A percentile compares a stretch with the other conserved stretches of the same genome.
phyloP scores from a whole-genome alignment of 1,139 yeast species.

The Geotrichum siamense region DNA sequence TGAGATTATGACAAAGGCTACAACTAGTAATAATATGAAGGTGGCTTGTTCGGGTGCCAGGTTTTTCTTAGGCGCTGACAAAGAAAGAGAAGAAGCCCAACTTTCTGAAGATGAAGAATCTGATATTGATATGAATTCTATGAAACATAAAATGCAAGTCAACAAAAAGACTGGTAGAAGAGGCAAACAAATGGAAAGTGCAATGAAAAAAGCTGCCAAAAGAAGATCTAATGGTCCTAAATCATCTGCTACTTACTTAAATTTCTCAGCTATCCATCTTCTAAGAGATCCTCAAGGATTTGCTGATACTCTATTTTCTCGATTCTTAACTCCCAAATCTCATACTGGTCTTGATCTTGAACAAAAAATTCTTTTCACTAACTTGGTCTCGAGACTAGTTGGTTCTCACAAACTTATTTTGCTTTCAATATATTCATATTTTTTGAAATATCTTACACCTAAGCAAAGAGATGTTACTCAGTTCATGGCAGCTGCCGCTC shows the following conservation, averaged over 20 bases:
- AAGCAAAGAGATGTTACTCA: constrained; percentile 92
- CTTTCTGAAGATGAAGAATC: constrained; percentile 67
- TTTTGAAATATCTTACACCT: constrained; percentile 85
- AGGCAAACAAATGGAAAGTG: constrained; percentile 67
- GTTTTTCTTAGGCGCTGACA: constrained; percentile 91
- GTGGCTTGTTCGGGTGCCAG: constrained; percentile 85
- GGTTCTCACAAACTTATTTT: constrained; percentile 93
- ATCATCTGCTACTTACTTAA: constrained; percentile 57
- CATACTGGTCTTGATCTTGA: constrained; percentile 63
- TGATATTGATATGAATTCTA: constrained; percentile 38
- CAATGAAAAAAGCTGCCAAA: constrained; percentile 60
- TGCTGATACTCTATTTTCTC: constrained; percentile 73
- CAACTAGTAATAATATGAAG: constrained; percentile 77
- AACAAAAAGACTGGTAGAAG: constrained; percentile 79
- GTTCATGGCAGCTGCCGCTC: constrained; percentile 94
- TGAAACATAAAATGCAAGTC: constrained; percentile 74
- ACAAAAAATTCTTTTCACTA: constrained; percentile 82
- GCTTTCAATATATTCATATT: constrained; percentile 79
- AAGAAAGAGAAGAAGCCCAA: constrained; percentile 83
- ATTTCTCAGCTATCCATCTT: constrained; percentile 89
- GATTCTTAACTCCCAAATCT: constrained; percentile 61
- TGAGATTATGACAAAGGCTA: constrained; percentile 94
- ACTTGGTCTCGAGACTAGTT: constrained; percentile 74
- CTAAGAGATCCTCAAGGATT: constrained; percentile 96
- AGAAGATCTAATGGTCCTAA: constrained; percentile 41